Conservation (phyloP, 2,329 filamentous ascomycete species). For the Akanthomyces dipterigenus region DNA sequence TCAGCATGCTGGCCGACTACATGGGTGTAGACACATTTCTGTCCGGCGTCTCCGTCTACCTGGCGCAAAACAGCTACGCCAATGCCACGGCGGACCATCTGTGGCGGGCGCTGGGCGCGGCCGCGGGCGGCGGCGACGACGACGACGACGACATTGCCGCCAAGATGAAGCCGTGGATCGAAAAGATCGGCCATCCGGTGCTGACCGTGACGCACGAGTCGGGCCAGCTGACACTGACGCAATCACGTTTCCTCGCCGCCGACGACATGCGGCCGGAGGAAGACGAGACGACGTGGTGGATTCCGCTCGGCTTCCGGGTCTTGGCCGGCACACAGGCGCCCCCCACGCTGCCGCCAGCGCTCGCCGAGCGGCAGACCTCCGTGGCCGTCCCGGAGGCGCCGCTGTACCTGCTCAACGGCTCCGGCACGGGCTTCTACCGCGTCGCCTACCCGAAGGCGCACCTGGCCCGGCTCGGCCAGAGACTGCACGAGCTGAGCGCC, state of each 20-base stretch:
- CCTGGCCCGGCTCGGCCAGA: conserved; percentile 70
- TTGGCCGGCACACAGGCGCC: conserved; percentile 75
- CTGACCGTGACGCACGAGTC: conserved; percentile 67
- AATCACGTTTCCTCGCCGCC: conserved; percentile 89
- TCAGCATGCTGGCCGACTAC: conserved; percentile 96
- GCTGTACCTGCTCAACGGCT: conserved; percentile 91
- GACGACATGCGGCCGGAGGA: conserved; percentile 91
- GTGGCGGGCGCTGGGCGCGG: conserved; percentile 80
- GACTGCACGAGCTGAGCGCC: conserved; percentile 67
- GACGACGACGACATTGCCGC: conserved; percentile 89
- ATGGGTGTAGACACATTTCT: conserved; percentile 92
- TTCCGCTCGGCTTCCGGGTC: conserved; percentile 81
- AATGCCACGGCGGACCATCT: conserved; percentile 90
- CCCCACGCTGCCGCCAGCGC: conserved; percentile 40
- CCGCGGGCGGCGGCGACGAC: no score
- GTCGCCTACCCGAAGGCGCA: conserved; percentile 84
- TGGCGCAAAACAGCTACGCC: conserved; percentile 93
- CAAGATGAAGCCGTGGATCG: conserved; percentile 95
- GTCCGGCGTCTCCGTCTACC: conserved; percentile 80
- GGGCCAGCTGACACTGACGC: conserved; percentile 76
- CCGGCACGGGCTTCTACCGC: conserved; percentile 82
- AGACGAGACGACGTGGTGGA: conserved; percentile 79
- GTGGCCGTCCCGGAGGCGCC: conserved; percentile 69
- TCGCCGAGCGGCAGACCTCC: conserved; percentile 60
- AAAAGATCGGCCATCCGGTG: conserved; percentile 89